Evolutionary conservation across 2,329 filamentous ascomycete genomes (phyloP), one percentile per base, ranked within the genome.

Genomic region (Beauveria rudraprayagi): DNA sequence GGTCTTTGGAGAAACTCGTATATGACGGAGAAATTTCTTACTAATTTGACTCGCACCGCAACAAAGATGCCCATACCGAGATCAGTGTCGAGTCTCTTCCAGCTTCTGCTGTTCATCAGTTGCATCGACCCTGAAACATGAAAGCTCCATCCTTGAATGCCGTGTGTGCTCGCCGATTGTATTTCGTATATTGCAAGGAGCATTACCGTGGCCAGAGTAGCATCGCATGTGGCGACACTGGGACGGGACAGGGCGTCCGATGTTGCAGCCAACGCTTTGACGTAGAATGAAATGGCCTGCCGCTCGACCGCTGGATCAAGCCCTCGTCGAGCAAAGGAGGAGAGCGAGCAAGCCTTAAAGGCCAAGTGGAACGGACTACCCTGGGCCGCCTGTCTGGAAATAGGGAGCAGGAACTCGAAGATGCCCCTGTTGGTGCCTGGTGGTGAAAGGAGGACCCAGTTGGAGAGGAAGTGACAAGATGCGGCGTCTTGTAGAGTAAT

Each of bases 31-130:
- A 4, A 10, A 14, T 17, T 1, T 17, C 54, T 37, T 40, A 57
- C 54, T 19, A 57, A 47, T 24, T 57, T 47, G 28, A 48, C 54
- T 34, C 54, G 54, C 3, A 57, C 54, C 11, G 54, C 54, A 8
- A 57, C 54, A 22, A 57, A 57, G 4, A 57, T 24, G 8, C 54
- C 19, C 54, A 57, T 57, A 11, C 54, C 54, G 5, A 57, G 28
- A 26, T 57, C 54, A 46, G 54, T 37, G 19, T 57, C 48, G 10
- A 57, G 54, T 17, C 26, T 48, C 24, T 57, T 57, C 54, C 54
- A 57, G 44, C 54, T 57, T 40, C 54, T 57, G 43, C 54, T 57
- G 28, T 57, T 57, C 43, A 57, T 57, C 17, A 57, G 43, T 44
- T 57, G 54, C 44, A 48, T 48, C 19, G 54, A 57, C n/a, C 54